Evolutionary conservation across 768 basidiomycete species (phyloP).

Genomic region (Mycena leptocephala): DNA sequence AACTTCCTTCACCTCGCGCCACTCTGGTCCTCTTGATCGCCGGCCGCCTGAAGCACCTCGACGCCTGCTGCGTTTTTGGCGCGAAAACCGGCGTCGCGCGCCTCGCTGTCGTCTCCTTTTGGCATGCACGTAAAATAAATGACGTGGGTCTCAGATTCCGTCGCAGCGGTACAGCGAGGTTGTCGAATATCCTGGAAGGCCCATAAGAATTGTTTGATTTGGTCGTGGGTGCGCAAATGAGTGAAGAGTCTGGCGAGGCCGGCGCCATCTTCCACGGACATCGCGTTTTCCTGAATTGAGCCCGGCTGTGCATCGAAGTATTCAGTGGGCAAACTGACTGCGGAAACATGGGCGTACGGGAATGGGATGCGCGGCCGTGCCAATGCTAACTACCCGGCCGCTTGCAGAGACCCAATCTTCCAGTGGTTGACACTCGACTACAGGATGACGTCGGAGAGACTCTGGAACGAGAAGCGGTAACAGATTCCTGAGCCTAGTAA

Average conservation of each 20-base stretch:
- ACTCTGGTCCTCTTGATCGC: conserved; percentile 54
- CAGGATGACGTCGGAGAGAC: too few relatives aligned
- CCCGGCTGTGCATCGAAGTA: conserved; percentile 56
- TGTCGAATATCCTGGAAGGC: conserved; percentile 73
- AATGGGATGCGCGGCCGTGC: not conserved
- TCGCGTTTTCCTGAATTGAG: conserved; percentile 63
- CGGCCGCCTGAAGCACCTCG: not conserved
- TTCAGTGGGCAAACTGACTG: not conserved
- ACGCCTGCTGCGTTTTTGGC: conserved; percentile 50
- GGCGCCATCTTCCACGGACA: conserved; percentile 76
- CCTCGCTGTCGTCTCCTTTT: conserved; percentile 57
- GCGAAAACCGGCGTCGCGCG: conserved; percentile 58
- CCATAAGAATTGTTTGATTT: conserved; percentile 65
- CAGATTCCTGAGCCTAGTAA: not conserved
- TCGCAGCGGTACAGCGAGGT: conserved; percentile 59
- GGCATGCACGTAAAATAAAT: conserved; percentile 63
- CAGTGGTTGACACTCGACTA: not conserved
- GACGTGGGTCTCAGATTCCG: conserved; percentile 61
- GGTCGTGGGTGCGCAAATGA: conserved; percentile 63
- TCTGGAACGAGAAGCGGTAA: not conserved
- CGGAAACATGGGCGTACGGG: not conserved
- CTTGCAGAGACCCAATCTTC: conserved; percentile 5
- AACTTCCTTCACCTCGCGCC: conserved; percentile 64
- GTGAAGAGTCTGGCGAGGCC: conserved; percentile 75
- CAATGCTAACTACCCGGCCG: not conserved